Evolutionary conservation across 202 grass and related monocot genomes (phyloP), one percentile per base, ranked within the genome.

Genomic region (Panicum virgatum): DNA sequence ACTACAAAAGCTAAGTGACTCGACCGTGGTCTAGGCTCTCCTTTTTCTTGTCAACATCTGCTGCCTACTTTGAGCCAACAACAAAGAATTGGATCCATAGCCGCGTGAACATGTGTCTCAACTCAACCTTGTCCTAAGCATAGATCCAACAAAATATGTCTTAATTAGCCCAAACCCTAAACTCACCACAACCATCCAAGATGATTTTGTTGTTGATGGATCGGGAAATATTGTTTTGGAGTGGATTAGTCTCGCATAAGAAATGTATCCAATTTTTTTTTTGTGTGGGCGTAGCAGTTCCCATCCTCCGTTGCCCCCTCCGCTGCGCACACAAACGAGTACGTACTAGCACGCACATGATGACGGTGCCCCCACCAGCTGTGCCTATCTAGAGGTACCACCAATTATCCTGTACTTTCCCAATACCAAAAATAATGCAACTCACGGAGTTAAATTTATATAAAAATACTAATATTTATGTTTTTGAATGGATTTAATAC

Each of bases 261-360:
- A 47, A 47, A 47, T 16, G 19, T 42, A 9, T 42, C 37, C 63
- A 22, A n/a, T n/a, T n/a, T n/a, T n/a, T n/a, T 20, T 38, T 36
- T 2, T 7, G 32, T 56, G 73, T 62, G 15, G 56, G 7, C 15
- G 30, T 65, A 69, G 26, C n/a, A 30, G 6, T 32, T 66, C 7
- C 39, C 38, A 8, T 20, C 42, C 37, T 57, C 19, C 2, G 63
- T 0, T 22, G 4, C 11, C 0, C 5, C 59, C 27, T 27, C 6
- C 39, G 6, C 25, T 47, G 23, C 23, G 66, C 15, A 64, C 66
- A 22, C 48, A 54, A n/a, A 78, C 43, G 43, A 63, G 59, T 63
- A 60, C 18, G 59, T 63, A 60, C 18, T 32, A 53, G 72, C 79
- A 44, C 36, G 79, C 64, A 82, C 71, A 62, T 83, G 89, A 88